These are phyloP conservation scores for Acacia acuminata DNA, from an alignment of 306 rosid genomes.

Conservation along the genomic window DNA sequence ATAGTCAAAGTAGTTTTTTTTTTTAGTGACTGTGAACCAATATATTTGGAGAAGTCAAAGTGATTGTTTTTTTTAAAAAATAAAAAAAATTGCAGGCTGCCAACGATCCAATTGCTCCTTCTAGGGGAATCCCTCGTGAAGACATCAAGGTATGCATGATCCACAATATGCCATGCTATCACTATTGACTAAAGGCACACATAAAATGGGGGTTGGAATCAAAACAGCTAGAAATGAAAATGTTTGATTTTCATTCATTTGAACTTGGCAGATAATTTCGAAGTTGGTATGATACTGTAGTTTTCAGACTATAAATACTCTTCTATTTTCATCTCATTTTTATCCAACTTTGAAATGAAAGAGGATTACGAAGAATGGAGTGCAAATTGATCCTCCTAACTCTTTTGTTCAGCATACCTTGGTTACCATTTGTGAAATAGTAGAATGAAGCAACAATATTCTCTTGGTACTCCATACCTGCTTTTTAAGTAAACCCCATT, in stretches of 20 bases:
- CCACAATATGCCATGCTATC: slow-evolving; percentile 7
- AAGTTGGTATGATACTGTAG: neutral
- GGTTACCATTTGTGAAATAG: neutral
- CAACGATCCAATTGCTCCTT: slow-evolving; percentile 93
- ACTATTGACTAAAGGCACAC: slow-evolving; percentile 1
- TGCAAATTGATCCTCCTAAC: neutral
- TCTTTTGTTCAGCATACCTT: neutral
- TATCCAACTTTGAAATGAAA: neutral
- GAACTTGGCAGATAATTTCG: slow-evolving; percentile 4
- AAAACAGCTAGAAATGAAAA: neutral
- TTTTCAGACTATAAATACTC: too few relatives aligned
- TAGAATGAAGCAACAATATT: slow-evolving; percentile 2
- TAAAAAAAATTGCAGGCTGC: slow-evolving; percentile 53
- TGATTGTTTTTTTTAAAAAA: neutral
- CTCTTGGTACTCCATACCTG: neutral
- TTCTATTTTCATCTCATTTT: neutral
- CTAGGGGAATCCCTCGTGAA: slow-evolving; percentile 81
- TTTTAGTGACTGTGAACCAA: neutral
- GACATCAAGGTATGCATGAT: slow-evolving; percentile 72
- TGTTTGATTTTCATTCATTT: slow-evolving; percentile 1
- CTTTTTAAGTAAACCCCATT: neutral
- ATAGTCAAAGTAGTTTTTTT: neutral
- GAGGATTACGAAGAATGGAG: neutral
- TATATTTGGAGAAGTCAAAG: neutral
- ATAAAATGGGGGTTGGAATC: neutral